Conservation (phyloP, 495 filamentous ascomycete genomes). For the Penicillium angulare region DNA sequence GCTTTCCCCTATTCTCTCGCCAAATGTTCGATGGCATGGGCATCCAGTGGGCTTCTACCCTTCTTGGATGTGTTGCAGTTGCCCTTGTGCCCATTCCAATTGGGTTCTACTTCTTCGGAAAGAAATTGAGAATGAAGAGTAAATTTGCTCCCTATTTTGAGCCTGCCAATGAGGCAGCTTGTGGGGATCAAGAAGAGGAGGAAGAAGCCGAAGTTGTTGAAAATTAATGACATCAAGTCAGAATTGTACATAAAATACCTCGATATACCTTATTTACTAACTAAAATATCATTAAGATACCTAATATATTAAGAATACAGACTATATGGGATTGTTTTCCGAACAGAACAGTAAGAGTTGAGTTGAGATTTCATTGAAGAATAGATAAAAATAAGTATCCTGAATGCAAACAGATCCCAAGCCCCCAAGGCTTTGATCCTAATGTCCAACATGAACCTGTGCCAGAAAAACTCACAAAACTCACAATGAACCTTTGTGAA, state of each 20-base stretch:
- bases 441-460: too few relatives aligned
- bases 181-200: slow-evolving; percentile 10
- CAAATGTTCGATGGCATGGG: slow-evolving; percentile 79
- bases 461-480: too few relatives aligned
- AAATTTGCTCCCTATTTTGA: slow-evolving; percentile 56
- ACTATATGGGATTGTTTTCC: too few relatives aligned
- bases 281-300: too few relatives aligned
- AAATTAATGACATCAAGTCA: neutral
- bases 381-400: too few relatives aligned
- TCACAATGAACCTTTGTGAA: too few relatives aligned
- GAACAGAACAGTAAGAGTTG: too few relatives aligned
- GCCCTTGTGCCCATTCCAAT: slow-evolving; percentile 70
- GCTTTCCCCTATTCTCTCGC: slow-evolving; percentile 76
- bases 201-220: slow-evolving; percentile 6
- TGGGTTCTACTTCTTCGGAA: slow-evolving; percentile 38
- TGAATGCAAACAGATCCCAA: too few relatives aligned
- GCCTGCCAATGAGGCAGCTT: slow-evolving; percentile 20
- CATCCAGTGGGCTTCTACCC: slow-evolving; percentile 73
- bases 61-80: slow-evolving; percentile 72
- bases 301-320: too few relatives aligned
- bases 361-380: too few relatives aligned
- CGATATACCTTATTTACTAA: too few relatives aligned
- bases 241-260: neutral
- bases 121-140: slow-evolving; percentile 32
- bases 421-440: too few relatives aligned